Percentiles rank a stretch among this genome's conserved stretches.
Evolutionary conservation across 129 eudicot species (phyloP).

Genomic region (Saposhnikovia divaricata): DNA sequence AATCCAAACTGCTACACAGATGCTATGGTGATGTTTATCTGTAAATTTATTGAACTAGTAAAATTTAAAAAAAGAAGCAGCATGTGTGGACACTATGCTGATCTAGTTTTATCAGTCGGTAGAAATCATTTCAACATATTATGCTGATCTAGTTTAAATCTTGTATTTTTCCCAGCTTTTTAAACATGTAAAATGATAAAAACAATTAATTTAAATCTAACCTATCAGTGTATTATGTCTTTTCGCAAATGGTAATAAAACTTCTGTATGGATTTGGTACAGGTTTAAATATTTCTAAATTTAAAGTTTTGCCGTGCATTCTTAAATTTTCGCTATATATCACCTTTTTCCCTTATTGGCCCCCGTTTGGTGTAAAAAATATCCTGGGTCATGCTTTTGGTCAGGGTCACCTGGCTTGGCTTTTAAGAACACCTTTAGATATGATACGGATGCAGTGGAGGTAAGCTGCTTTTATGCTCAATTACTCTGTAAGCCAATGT

Average conservation of each 20-base stretch:
- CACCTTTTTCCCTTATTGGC: neutral
- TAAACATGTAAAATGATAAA: neutral
- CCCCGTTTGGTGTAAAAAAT: neutral
- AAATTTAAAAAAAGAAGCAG: no score
- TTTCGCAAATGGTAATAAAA: neutral
- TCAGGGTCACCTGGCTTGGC: neutral
- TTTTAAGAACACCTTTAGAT: neutral
- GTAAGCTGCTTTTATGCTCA: slow-evolving; percentile 10
- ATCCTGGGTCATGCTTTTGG: neutral
- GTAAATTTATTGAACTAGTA: no score
- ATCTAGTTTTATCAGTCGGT: no score
- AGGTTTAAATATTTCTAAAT: neutral
- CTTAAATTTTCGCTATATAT: neutral
- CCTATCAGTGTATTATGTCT: neutral
- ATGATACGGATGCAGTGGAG: slow-evolving; percentile 74
- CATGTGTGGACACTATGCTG: no score
- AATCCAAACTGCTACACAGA: neutral
- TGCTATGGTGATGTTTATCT: no score
- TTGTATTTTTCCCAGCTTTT: neutral
- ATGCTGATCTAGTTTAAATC: neutral
- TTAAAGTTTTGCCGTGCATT: neutral
- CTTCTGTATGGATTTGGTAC: neutral
- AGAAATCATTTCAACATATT: neutral
- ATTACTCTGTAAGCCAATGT: neutral
- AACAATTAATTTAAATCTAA: neutral